phyloP scores from a whole-genome alignment of 345 rosid genomes.

The Euphorbia peplus region DNA sequence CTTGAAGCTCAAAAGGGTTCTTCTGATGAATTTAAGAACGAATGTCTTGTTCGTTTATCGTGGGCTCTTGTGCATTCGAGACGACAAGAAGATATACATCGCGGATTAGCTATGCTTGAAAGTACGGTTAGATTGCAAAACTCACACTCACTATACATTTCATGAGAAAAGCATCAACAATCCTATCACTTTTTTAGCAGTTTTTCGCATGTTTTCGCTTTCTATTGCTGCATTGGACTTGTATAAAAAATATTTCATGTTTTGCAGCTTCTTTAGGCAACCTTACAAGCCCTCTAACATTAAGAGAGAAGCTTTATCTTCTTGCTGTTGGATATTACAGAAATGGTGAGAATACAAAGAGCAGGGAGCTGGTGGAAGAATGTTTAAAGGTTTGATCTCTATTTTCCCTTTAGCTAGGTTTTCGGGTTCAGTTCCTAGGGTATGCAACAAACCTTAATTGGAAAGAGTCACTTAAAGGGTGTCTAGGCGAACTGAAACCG shows the following conservation, averaged over 20 bases:
- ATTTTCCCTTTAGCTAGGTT: no score
- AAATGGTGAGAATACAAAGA: conserved; percentile 57
- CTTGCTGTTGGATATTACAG: conserved; percentile 74
- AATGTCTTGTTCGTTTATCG: conserved; percentile 63
- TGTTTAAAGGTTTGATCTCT: conserved; percentile 52
- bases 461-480: background rate
- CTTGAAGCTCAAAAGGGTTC: conserved; percentile 49
- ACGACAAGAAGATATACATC: conserved; percentile 53
- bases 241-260: background rate
- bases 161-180: background rate
- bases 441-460: background rate
- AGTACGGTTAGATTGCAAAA: conserved; percentile 30
- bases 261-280: conserved; percentile 56
- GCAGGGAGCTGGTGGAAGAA: conserved; percentile 56
- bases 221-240: background rate
- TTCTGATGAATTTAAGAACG: conserved; percentile 46
- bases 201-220: no score
- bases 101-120: conserved; percentile 81
- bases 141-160: conserved; percentile 2
- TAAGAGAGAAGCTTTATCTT: conserved; percentile 71
- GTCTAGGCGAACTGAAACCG: no score
- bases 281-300: conserved; percentile 31
- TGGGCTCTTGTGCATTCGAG: conserved; percentile 91
- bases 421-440: no score
- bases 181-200: no score